Percentiles rank a stretch among this genome's conserved stretches.
These are phyloP conservation scores for Botryosphaeria agaves DNA, from an alignment of 2,329 filamentous ascomycete species.

Conservation along the genomic window DNA sequence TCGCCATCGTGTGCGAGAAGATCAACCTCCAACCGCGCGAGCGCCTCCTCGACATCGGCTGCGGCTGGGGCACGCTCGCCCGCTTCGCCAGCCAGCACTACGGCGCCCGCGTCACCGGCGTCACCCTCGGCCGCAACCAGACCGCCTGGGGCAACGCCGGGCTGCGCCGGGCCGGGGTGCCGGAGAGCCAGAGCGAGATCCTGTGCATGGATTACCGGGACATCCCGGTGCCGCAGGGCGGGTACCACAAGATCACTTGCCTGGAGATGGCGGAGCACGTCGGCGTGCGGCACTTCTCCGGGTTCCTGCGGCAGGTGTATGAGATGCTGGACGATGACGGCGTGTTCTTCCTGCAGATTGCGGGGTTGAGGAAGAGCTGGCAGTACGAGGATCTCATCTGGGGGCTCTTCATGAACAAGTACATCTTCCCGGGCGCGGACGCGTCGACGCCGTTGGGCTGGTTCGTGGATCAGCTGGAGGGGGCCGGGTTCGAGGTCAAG, in stretches of 20 bases:
- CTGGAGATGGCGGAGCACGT: conserved; percentile 99
- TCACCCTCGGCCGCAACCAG: conserved; percentile 83
- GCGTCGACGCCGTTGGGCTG: conserved; percentile 85
- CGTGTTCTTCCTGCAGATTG: conserved; percentile 89
- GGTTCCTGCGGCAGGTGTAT: conserved; percentile 72
- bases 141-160: conserved; percentile 92
- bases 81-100: conserved; percentile 89
- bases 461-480: conserved; percentile 72
- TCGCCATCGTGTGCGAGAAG: conserved; percentile 91
- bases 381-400: conserved; percentile 96
- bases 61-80: conserved; percentile 92
- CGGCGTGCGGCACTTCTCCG: conserved; percentile 71
- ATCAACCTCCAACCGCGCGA: conserved; percentile 70
- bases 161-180: conserved; percentile 63
- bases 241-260: conserved; percentile 90
- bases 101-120: conserved; percentile 64
- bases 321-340: conserved; percentile 96
- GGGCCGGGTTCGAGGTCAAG: conserved; percentile 82
- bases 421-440: conserved; percentile 93
- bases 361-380: conserved; percentile 85
- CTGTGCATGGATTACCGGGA: conserved; percentile 97
- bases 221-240: conserved; percentile 59
- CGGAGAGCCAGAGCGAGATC: conserved; percentile 79
- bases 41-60: conserved; percentile 81
- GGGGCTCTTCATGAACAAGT: conserved; percentile 99